phyloP scores from a whole-genome alignment of 805 yeast genomes.

The Naumovozyma baii region DNA sequence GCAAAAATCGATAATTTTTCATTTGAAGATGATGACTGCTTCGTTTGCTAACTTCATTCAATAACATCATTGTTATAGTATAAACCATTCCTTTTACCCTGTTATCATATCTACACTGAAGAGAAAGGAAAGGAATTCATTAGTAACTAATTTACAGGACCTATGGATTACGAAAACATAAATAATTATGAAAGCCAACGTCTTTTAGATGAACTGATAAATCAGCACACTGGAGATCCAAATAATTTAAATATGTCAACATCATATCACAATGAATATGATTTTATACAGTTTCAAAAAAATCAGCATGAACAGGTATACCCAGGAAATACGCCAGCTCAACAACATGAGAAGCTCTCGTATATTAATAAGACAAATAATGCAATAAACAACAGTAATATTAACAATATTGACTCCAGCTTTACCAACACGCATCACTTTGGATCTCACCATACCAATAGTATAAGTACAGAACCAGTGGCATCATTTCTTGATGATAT shows the following conservation, averaged over 20 bases:
- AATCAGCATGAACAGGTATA: slow-evolving; percentile 2
- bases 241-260: background rate
- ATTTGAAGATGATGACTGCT: background rate
- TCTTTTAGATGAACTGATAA: slow-evolving; percentile 7
- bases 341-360: slow-evolving; percentile 17
- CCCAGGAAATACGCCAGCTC: slow-evolving; percentile 14
- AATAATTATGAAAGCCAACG: slow-evolving; percentile 7
- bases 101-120: too few relatives aligned
- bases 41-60: too few relatives aligned
- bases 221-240: background rate
- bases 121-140: too few relatives aligned
- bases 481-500: slow-evolving; percentile 19
- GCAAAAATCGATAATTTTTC: background rate
- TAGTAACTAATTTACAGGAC: too few relatives aligned
- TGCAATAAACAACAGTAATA: background rate
- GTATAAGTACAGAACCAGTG: background rate
- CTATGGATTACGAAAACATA: background rate
- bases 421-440: background rate
- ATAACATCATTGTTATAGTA: too few relatives aligned
- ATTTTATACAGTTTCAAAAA: slow-evolving; percentile 2
- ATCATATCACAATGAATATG: slow-evolving; percentile 1
- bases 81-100: too few relatives aligned
- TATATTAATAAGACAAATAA: slow-evolving; percentile 6
- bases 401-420: slow-evolving; percentile 1
- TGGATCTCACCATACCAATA: background rate